Evolutionary conservation across 805 yeast species (phyloP), one percentile per base, ranked within the genome.

Genomic region (Metschnikowia lachancei): DNA sequence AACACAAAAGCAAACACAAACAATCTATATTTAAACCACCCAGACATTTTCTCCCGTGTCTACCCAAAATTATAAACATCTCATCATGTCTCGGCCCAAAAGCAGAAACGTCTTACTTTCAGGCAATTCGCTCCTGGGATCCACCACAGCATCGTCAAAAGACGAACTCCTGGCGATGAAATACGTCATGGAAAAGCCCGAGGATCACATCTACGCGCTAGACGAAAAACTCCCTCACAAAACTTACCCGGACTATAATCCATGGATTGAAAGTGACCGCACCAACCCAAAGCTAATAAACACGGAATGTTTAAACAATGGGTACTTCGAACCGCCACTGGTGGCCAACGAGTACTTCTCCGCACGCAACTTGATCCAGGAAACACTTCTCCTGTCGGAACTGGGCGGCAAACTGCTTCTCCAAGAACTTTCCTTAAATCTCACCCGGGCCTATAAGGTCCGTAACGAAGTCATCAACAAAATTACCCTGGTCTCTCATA

Each of bases 281-380:
- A 41, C 56, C 22, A 82, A 80, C 53, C 70, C 65, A 3, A 62
- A 80, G 20, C 75, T 83, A 57, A 72, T 76, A 41, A 75, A 70
- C 29, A 72, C 67, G 1, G 53, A 66, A 17, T 67, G 76, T 58
- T 68, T 87, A 36, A 88, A 83, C 53, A 81, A 84, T 56, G 96
- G 96, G 7, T 81, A 75, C 53, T 76, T 75, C 47, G 89, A 86
- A 56, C 66, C 80, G 1, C 83, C 90, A 1, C 63, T 63, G 18
- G 87, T 83, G 1, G 61, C 73, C 31, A 80, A 84, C 58, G 96
- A 88, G 62, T 76, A 83, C 41, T 80, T 83, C 39, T 77, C 88
- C 0, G 91, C 89, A 1, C 69, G 89, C 41, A 81, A 78, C 51
- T 66, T 82, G 49, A 81, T 72, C n/a, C 76, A 70, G 46, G 73